Conservation (phyloP, 345 rosid species). For the Diplotaxis tenuifolia region DNA sequence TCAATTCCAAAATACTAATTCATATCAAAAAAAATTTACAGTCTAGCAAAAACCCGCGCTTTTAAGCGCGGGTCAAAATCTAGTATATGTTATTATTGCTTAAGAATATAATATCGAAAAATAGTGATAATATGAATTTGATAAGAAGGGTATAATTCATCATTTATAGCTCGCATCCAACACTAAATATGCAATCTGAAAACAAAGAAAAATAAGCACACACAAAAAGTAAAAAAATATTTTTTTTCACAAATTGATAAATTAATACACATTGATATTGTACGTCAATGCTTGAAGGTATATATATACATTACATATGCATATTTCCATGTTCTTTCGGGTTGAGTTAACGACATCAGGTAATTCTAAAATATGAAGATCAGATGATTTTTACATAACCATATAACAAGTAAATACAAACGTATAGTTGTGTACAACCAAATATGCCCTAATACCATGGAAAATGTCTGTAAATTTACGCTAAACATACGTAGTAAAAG, state of each 20-base stretch:
- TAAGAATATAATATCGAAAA: background rate
- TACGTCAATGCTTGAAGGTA: no score
- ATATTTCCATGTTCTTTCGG: background rate
- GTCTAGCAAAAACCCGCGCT: no score
- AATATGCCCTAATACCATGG: background rate
- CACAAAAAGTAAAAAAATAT: no score
- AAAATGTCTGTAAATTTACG: background rate
- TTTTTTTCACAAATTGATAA: no score
- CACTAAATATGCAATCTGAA: background rate
- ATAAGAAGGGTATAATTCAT: background rate
- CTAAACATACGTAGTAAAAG: background rate
- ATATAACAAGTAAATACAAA: background rate
- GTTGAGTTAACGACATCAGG: no score
- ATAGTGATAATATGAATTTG: background rate
- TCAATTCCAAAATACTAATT: no score
- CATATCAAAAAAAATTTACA: no score
- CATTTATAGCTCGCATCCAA: background rate
- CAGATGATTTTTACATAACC: background rate
- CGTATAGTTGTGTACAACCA: background rate
- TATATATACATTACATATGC: no score
- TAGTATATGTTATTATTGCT: no score
- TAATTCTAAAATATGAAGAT: background rate
- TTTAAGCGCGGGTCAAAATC: no score
- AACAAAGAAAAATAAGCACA: constrained; percentile 4
- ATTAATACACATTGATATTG: no score